Percentiles rank a stretch among this genome's conserved stretches.
Evolutionary conservation across 2,329 filamentous ascomycete genomes (phyloP).

Genomic region (Ceratocystis ficicola): DNA sequence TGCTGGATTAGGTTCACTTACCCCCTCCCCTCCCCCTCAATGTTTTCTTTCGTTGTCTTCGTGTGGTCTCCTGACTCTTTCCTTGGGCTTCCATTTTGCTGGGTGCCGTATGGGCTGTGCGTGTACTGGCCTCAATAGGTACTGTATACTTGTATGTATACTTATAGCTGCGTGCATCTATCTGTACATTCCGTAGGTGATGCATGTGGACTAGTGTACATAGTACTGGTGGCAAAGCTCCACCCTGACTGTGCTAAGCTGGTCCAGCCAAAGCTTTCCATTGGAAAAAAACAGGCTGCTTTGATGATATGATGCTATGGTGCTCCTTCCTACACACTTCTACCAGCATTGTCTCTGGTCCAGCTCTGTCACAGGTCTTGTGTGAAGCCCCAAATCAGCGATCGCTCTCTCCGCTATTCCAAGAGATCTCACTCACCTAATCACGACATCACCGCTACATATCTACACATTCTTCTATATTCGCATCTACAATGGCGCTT

Average conservation of each 20-base stretch:
- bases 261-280: background rate
- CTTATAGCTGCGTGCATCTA: background rate
- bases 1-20: background rate
- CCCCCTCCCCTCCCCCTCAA: background rate
- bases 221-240: background rate
- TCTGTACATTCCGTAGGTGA: background rate
- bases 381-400: background rate
- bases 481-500: conserved; percentile 26
- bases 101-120: too few species aligned
- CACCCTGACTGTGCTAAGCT: background rate
- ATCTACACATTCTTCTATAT: background rate
- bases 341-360: background rate
- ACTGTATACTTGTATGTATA: background rate
- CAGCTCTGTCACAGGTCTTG: background rate
- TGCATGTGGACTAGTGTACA: background rate
- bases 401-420: background rate
- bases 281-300: background rate
- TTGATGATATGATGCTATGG: background rate
- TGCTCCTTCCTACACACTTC: too few species aligned
- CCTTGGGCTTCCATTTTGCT: too few species aligned
- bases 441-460: background rate
- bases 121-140: background rate
- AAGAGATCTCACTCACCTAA: too few species aligned
- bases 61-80: too few species aligned
- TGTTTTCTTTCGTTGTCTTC: too few species aligned